Conservation (phyloP, 805 yeast genomes). For the Hanseniaspora guilliermondii region DNA sequence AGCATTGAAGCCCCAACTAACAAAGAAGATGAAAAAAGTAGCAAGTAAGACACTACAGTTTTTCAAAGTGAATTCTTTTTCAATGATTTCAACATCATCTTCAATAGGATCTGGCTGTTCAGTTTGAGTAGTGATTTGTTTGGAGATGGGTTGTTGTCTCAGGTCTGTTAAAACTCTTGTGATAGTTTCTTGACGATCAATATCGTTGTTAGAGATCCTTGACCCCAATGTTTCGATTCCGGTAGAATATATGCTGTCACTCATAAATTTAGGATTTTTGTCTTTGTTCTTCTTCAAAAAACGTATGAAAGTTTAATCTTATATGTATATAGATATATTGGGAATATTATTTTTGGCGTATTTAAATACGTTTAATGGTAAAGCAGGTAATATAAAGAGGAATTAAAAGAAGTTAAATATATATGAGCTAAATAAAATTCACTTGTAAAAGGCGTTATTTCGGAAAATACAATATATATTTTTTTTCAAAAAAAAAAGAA, state of each 20-base stretch:
- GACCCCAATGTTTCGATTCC: neutral
- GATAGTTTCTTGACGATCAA: neutral
- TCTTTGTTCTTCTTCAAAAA: too few relatives aligned
- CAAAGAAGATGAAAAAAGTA: constrained; percentile 35
- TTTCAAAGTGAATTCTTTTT: constrained; percentile 4
- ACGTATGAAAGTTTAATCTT: too few relatives aligned
- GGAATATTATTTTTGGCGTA: too few relatives aligned
- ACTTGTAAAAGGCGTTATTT: too few relatives aligned
- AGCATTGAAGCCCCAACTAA: constrained; percentile 62
- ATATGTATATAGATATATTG: too few relatives aligned
- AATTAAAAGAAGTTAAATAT: too few relatives aligned
- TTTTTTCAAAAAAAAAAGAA: too few relatives aligned
- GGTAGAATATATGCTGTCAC: neutral
- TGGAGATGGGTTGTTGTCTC: neutral
- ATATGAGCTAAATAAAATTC: too few relatives aligned
- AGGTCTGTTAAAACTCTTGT: constrained; percentile 1
- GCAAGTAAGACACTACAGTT: neutral
- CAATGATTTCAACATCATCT: neutral
- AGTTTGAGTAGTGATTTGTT: constrained; percentile 1
- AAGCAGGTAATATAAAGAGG: too few relatives aligned
- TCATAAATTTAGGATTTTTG: neutral
- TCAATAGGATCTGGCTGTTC: neutral
- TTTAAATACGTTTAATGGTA: too few relatives aligned
- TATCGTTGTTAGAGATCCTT: neutral
- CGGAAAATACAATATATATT: too few relatives aligned